Evolutionary conservation across 768 basidiomycete genomes (phyloP).

Genomic region (Termitomyces sp.): DNA sequence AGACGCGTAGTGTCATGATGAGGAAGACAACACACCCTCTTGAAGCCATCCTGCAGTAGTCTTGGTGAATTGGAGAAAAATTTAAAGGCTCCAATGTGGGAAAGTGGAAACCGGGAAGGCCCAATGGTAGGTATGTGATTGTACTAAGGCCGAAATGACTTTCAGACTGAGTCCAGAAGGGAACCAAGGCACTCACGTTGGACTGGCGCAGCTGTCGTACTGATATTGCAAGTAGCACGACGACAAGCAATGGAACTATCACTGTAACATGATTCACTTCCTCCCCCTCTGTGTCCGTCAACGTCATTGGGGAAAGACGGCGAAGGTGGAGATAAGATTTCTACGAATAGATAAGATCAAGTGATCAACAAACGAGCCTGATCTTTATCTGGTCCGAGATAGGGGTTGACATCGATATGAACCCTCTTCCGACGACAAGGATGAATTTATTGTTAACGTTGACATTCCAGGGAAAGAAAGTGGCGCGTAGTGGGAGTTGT

Average conservation of each 20-base stretch:
- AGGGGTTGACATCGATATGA: conserved; percentile 2
- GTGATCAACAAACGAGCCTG: not conserved
- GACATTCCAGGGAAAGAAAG: not conserved
- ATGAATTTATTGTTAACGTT: not conserved
- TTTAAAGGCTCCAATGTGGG: conserved; percentile 23
- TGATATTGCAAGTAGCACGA: not conserved
- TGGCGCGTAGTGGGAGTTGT: conserved; percentile 1
- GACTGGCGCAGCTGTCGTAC: conserved; percentile 1
- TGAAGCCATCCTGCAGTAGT: conserved; percentile 8
- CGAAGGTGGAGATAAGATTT: not conserved
- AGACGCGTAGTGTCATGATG: not conserved
- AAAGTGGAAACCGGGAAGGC: conserved; percentile 14
- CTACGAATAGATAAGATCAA: conserved; percentile 8
- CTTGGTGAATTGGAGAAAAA: conserved; percentile 15
- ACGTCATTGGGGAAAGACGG: not conserved
- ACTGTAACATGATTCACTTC: conserved; percentile 11
- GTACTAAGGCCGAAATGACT: conserved; percentile 16
- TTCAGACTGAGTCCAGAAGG: not conserved
- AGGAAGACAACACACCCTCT: conserved; percentile 2
- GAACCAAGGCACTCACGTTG: conserved; percentile 3
- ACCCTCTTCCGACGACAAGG: not conserved
- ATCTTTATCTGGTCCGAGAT: conserved; percentile 6
- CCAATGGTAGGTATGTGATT: conserved; percentile 27
- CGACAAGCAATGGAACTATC: conserved; percentile 1
- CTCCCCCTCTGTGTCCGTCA: conserved; percentile 6